A percentile compares a stretch with the other conserved stretches of the same genome.
These are phyloP conservation scores for Moesziomyces parantarcticus DNA, from an alignment of 1,284 basidiomycete genomes.

Conservation along the genomic window DNA sequence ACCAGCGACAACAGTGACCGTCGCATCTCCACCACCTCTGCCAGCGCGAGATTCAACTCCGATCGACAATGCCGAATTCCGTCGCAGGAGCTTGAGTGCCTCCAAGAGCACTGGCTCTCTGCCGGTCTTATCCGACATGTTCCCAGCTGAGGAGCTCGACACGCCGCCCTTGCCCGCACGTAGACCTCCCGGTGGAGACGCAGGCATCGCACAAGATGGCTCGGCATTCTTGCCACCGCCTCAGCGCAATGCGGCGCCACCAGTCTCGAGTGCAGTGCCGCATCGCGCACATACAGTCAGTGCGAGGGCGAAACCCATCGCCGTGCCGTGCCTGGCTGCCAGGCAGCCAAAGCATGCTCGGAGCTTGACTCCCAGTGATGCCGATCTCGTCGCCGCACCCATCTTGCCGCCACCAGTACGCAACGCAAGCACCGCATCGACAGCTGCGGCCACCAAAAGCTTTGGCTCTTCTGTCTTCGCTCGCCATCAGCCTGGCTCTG, in stretches of 20 bases:
- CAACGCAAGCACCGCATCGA: slow-evolving; percentile 4
- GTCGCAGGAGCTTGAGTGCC: slow-evolving; percentile 26
- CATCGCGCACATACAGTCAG: slow-evolving; percentile 37
- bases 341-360: slow-evolving; percentile 11
- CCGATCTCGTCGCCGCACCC: slow-evolving; percentile 7
- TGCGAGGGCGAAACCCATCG: slow-evolving; percentile 23
- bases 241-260: slow-evolving; percentile 17
- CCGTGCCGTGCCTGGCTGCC: slow-evolving; percentile 12
- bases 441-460: slow-evolving; percentile 18
- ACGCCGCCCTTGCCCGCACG: slow-evolving; percentile 23
- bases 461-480: slow-evolving; percentile 16
- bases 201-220: slow-evolving; percentile 3
- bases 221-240: slow-evolving; percentile 33
- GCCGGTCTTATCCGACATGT: slow-evolving; percentile 11
- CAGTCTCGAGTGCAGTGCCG: slow-evolving; percentile 1
- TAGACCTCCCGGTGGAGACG: slow-evolving; percentile 7
- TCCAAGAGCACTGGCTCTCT: slow-evolving; percentile 35
- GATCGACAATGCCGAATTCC: neutral
- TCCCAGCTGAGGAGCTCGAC: slow-evolving; percentile 7
- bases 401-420: slow-evolving; percentile 33
- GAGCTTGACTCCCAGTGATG: slow-evolving; percentile 19
- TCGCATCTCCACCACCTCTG: slow-evolving; percentile 11
- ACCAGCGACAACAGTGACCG: neutral
- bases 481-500: slow-evolving; percentile 13
- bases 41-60: slow-evolving; percentile 14